phyloP scores from a whole-genome alignment of 176 grass and related monocot genomes.

The Bothriochloa decipiens region DNA sequence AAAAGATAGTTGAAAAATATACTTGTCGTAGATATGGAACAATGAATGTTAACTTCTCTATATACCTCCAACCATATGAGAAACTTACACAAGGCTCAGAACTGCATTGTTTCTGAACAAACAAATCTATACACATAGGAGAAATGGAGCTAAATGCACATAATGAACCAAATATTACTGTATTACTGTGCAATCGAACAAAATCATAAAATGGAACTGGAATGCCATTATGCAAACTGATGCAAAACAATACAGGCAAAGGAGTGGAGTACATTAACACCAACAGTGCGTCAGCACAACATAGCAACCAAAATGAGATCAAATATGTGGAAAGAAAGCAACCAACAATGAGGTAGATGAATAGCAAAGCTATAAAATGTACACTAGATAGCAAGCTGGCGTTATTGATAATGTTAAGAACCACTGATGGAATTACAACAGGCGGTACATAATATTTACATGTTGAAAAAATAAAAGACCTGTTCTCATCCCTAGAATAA shows the following conservation, averaged over 20 bases:
- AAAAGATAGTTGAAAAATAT: neutral
- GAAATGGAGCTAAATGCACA: slow-evolving; percentile 17
- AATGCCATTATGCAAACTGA: slow-evolving; percentile 28
- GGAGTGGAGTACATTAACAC: neutral
- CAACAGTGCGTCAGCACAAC: slow-evolving; percentile 28
- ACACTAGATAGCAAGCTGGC: slow-evolving; percentile 38
- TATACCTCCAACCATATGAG: slow-evolving; percentile 63
- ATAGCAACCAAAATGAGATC: slow-evolving; percentile 37
- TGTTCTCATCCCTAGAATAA: slow-evolving; percentile 99
- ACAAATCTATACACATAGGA: slow-evolving; percentile 22
- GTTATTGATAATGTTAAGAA: slow-evolving; percentile 44
- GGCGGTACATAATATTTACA: slow-evolving; percentile 70
- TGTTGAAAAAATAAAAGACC: slow-evolving; percentile 84
- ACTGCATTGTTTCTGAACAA: slow-evolving; percentile 44
- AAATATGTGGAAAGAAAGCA: slow-evolving; percentile 1
- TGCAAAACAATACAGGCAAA: neutral
- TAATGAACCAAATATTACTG: slow-evolving; percentile 26
- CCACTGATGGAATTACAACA: slow-evolving; percentile 63
- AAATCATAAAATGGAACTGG: slow-evolving; percentile 19
- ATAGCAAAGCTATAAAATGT: slow-evolving; percentile 27
- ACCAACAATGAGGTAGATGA: slow-evolving; percentile 26
- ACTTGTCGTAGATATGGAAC: slow-evolving; percentile 5
- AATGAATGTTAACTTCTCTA: slow-evolving; percentile 14
- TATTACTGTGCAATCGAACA: neutral
- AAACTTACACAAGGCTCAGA: slow-evolving; percentile 53